phyloP scores from a whole-genome alignment of 495 filamentous ascomycete genomes.

The Cetradonia linearis region DNA sequence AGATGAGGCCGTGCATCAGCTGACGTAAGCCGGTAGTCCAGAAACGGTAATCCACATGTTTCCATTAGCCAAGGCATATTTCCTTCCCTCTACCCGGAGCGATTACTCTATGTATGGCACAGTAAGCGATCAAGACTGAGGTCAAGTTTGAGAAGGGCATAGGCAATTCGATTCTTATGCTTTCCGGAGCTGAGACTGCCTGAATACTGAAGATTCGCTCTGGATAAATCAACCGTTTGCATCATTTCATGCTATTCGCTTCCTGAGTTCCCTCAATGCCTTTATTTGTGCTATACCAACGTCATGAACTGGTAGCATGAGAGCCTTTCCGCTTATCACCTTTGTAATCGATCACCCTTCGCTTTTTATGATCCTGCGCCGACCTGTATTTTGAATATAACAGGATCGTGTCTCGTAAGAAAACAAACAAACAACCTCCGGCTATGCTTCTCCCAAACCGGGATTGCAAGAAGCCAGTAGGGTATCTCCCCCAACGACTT shows the following conservation, averaged over 20 bases:
- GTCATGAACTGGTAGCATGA: background rate
- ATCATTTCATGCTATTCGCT: background rate
- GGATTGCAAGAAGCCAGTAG: conserved; percentile 56
- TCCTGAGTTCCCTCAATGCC: background rate
- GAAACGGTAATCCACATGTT: too few relatives aligned
- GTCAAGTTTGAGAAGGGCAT: background rate
- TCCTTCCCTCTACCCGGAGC: background rate
- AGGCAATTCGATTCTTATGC: background rate
- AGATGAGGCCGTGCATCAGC: too few relatives aligned
- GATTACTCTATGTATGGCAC: background rate
- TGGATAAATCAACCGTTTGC: background rate
- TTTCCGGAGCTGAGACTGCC: background rate
- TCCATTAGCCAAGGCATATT: background rate
- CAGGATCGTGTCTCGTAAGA: conserved; percentile 63
- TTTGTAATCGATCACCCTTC: conserved; percentile 60
- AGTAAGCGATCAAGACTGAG: background rate
- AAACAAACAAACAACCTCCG: conserved; percentile 70
- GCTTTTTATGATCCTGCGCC: conserved; percentile 55
- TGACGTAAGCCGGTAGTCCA: too few relatives aligned
- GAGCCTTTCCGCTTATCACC: conserved; percentile 16
- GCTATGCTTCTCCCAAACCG: conserved; percentile 71
- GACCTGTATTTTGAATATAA: conserved; percentile 66
- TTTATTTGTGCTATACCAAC: background rate
- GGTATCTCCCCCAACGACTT: conserved; percentile 26
- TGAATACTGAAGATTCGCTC: background rate